Percentiles rank a stretch among this genome's conserved stretches.
phyloP scores from a whole-genome alignment of 2,329 filamentous ascomycete genomes.

The Cercospora zeae-maydis region DNA sequence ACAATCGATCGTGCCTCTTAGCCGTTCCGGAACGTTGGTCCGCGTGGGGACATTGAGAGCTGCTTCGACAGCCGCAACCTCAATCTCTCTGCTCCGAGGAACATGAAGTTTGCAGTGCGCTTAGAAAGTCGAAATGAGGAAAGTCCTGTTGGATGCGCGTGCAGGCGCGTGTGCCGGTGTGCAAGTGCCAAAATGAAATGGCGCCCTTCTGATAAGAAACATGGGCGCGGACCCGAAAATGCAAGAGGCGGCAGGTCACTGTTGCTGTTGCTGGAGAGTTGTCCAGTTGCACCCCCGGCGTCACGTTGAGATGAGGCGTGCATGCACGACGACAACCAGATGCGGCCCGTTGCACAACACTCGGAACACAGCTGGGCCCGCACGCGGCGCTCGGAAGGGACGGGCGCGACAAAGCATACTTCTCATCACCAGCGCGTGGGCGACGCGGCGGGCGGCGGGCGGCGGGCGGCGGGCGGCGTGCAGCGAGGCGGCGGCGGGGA shows the following conservation, averaged over 20 bases:
- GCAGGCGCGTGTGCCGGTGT: too few species aligned
- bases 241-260: background rate
- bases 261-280: background rate
- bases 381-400: background rate
- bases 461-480: too few species aligned
- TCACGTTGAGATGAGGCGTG: background rate
- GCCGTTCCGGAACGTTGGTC: background rate
- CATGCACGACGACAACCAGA: background rate
- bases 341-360: conserved; percentile 6
- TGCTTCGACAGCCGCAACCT: background rate
- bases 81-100: too few species aligned
- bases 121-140: background rate
- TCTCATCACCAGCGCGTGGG: background rate
- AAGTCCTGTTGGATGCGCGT: background rate
- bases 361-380: background rate
- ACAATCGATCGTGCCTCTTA: background rate
- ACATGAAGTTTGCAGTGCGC: background rate
- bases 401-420: background rate
- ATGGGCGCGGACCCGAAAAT: background rate
- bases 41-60: background rate
- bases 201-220: too few species aligned
- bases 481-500: background rate
- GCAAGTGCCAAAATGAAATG: too few species aligned
- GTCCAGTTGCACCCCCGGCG: background rate
- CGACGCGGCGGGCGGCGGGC: background rate